Evolutionary conservation across 2,329 filamentous ascomycete species (phyloP).

Genomic region (Penicillium corylophilum): DNA sequence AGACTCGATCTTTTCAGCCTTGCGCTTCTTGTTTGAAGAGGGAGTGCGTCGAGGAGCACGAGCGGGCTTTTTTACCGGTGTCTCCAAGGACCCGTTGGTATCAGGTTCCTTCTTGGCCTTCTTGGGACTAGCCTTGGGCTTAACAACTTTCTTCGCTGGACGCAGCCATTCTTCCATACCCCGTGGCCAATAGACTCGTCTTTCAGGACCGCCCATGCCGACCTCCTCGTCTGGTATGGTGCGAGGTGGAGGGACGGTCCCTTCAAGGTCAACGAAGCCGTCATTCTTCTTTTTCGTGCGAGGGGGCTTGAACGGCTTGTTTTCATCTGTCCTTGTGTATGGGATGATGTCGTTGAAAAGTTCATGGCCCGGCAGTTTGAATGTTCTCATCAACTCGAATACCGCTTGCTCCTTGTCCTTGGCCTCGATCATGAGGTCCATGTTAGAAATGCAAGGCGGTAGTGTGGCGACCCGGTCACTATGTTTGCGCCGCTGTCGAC

Average conservation of each 20-base stretch:
- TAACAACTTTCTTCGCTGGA: slow-evolving; percentile 66
- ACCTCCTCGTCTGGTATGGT: slow-evolving; percentile 67
- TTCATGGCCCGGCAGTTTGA: slow-evolving; percentile 77
- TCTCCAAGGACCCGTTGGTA: slow-evolving; percentile 6
- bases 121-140: slow-evolving; percentile 21
- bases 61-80: slow-evolving; percentile 15
- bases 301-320: slow-evolving; percentile 55
- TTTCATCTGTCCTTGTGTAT: slow-evolving; percentile 73
- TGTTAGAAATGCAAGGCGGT: slow-evolving; percentile 76
- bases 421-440: slow-evolving; percentile 99
- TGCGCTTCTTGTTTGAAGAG: slow-evolving; percentile 30
- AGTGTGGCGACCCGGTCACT: slow-evolving; percentile 74
- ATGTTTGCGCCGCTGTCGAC: slow-evolving; percentile 78
- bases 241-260: slow-evolving; percentile 42
- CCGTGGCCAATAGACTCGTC: slow-evolving; percentile 84
- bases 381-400: slow-evolving; percentile 87
- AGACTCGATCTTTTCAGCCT: slow-evolving; percentile 26
- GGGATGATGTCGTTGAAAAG: slow-evolving; percentile 75
- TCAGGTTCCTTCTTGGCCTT: slow-evolving; percentile 22
- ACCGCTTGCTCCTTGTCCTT: slow-evolving; percentile 98
- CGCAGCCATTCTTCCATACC: slow-evolving; percentile 89
- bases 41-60: slow-evolving; percentile 18
- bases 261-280: slow-evolving; percentile 41
- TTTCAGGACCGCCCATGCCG: slow-evolving; percentile 80
- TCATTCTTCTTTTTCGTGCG: slow-evolving; percentile 49